Percentiles rank a stretch among this genome's conserved stretches.
phyloP scores from a whole-genome alignment of 225 moss, liverwort and hornwort genomes.

The Marchantia paleacea region DNA sequence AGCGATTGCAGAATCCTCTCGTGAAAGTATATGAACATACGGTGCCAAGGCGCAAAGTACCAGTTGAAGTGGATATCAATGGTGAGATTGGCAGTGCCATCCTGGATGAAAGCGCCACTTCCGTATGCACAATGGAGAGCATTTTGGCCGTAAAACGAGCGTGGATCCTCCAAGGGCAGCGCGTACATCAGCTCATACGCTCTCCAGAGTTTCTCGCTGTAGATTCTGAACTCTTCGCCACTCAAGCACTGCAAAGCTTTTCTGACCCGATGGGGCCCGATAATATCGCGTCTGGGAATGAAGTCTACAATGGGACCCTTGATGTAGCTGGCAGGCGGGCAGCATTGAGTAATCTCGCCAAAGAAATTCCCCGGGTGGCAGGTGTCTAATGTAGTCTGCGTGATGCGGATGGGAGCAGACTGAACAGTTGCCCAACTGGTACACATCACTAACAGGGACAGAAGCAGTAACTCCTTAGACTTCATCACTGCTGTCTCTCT shows the following conservation, averaged over 20 bases:
- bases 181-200: constrained; percentile 49
- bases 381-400: too few species aligned
- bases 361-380: too few species aligned
- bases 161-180: constrained; percentile 50
- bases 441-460: too few species aligned
- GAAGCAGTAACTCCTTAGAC: too few species aligned
- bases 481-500: too few species aligned
- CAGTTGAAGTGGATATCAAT: constrained; percentile 49
- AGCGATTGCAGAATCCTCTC: constrained; percentile 50
- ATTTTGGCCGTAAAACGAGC: constrained; percentile 40
- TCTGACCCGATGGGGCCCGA: constrained; percentile 3
- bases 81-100: neutral
- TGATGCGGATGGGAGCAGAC: too few species aligned
- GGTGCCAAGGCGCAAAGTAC: constrained; percentile 51
- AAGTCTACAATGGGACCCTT: too few species aligned
- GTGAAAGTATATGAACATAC: constrained; percentile 48
- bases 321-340: too few species aligned
- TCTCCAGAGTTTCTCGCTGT: constrained; percentile 40
- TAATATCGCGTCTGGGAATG: too few species aligned
- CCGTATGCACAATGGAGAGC: constrained; percentile 57
- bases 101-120: constrained; percentile 28
- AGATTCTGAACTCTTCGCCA: constrained; percentile 20
- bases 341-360: too few species aligned
- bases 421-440: too few species aligned
- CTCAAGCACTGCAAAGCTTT: constrained; percentile 1